Evolutionary conservation across 768 basidiomycete species (phyloP).

Genomic region (Lentinus tigrinus): DNA sequence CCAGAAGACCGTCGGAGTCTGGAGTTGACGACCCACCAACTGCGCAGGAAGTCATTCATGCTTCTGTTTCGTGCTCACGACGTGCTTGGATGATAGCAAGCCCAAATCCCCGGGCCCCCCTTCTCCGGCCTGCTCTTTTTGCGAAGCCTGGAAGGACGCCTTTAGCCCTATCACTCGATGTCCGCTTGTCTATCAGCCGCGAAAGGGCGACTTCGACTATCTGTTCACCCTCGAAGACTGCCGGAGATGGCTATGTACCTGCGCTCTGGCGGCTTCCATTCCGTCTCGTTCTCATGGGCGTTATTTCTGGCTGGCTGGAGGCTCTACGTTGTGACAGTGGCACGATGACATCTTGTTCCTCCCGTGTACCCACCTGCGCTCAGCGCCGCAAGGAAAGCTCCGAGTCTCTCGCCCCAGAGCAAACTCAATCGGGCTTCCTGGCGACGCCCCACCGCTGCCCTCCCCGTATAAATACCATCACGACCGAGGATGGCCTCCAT

Average conservation of each 20-base stretch:
- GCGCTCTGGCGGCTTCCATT: slow-evolving; percentile 3
- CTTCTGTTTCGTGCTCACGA: not conserved
- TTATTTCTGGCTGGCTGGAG: not conserved
- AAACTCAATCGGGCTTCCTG: too few species aligned
- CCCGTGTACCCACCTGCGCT: not conserved
- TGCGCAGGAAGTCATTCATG: too few species aligned
- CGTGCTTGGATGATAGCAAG: not conserved
- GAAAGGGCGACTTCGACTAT: not conserved
- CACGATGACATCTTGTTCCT: not conserved
- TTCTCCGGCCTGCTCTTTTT: not conserved
- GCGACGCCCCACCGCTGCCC: not conserved
- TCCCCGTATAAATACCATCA: not conserved
- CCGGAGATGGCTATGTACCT: slow-evolving; percentile 6
- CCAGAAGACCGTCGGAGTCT: slow-evolving; percentile 3
- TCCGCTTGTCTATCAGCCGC: not conserved
- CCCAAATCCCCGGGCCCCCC: not conserved
- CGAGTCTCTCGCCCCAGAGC: too few species aligned
- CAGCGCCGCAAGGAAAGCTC: not conserved
- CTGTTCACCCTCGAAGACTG: not conserved
- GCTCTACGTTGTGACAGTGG: not conserved
- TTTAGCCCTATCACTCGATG: slow-evolving; percentile 2
- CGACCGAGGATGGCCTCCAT: not conserved
- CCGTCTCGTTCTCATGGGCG: not conserved
- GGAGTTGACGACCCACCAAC: too few species aligned
- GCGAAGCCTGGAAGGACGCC: not conserved